Base-by-base conservation (phyloP, 345 rosid genomes). In the Carallia pectinifolia region DNA sequence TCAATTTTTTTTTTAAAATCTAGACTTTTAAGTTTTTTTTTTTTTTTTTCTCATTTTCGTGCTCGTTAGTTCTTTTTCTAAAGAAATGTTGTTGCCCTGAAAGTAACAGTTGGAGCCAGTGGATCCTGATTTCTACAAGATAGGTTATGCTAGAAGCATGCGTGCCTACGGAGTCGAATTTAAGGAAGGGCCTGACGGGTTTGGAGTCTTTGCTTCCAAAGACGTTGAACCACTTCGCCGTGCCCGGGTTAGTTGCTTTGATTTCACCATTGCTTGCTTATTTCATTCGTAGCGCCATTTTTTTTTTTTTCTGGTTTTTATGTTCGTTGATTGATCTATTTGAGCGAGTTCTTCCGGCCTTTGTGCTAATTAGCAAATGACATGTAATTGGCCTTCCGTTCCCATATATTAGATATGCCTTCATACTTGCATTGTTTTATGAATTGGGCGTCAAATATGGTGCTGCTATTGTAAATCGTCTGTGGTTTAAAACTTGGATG, bases 91-190 rank as follows among this genome's bases (percentile, higher is more conserved):
- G 6, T 55, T 29, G 30, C 59, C 59, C 27, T 23, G 59, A 4
- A 8, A 29, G 13, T 62, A 50, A 23, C 72, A 83, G 86, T 69
- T 83, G 76, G 95, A 91, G 74, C 84, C 87, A 52, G 97, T 89
- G 61, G 98, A 91, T 79, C 96, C 97, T 5, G 98, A 91, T 78
- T 94, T 91, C 75, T 94, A 89, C 84, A 94, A 82, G 85, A 94
- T 94, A 59, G 98, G 98, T 8, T 91, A 81, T 79, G 91, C 77
- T 73, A 77, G 97, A 71, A 84, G 88, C 58, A 79, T 91, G 88
- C 88, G 95, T 81, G 97, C 97, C 64, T 90, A 89, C 79, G 97
- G 98, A 36, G 77, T 94, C 73, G 90, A 88, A 66, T 94, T 90
- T 61, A 94, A 87, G 80, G 95, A 91, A 86, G 93, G 97, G 0